Conservation (phyloP, 192 early-diverging fungal species). For the Pecoramyces ruminantium region DNA sequence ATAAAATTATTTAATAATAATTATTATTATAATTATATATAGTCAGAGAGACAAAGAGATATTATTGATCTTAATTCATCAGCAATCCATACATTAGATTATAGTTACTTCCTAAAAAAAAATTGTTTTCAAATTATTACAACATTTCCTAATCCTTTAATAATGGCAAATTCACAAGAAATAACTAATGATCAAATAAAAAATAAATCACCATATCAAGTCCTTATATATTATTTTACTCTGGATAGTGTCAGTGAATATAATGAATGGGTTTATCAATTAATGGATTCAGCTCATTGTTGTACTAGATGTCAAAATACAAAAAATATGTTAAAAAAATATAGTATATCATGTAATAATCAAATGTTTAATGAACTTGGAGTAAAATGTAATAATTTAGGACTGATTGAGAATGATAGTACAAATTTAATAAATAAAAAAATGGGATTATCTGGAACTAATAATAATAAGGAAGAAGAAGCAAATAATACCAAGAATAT, state of each 20-base stretch:
- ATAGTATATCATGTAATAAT: background rate
- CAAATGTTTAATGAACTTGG: background rate
- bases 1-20: too few relatives aligned
- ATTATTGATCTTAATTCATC: background rate
- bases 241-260: background rate
- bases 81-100: background rate
- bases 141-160: background rate
- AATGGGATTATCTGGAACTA: too few relatives aligned
- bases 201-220: background rate
- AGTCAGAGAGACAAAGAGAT: background rate
- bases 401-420: too few relatives aligned
- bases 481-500: too few relatives aligned
- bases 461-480: too few relatives aligned
- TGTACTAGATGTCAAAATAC: background rate
- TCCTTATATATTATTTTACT: background rate
- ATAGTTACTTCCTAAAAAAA: background rate
- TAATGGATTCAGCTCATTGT: background rate
- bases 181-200: background rate
- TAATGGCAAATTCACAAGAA: background rate
- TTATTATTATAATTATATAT: too few relatives aligned
- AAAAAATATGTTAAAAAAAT: background rate
- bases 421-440: too few relatives aligned
- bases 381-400: background rate
- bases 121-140: background rate
- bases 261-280: background rate